Conservation (phyloP, 2,329 filamentous ascomycete species). For the Colletotrichum scovillei region DNA sequence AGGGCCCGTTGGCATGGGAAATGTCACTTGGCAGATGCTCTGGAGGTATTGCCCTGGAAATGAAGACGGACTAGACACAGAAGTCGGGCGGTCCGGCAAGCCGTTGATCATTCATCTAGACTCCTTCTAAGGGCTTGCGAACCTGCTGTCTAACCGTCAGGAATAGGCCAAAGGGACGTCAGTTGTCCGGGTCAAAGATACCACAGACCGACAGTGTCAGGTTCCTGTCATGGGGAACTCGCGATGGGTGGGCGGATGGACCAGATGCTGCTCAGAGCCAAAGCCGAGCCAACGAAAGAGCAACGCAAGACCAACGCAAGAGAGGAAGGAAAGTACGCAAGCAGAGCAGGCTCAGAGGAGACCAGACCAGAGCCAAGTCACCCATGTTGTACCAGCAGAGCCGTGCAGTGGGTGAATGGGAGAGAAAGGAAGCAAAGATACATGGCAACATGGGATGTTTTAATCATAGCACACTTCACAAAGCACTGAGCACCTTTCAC, state of each 20-base stretch:
- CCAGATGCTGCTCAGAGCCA: constrained; percentile 15
- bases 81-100: constrained; percentile 1
- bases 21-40: not conserved
- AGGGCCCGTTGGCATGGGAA: constrained; percentile 13
- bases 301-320: not conserved
- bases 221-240: constrained; percentile 23
- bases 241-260: constrained; percentile 26
- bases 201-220: constrained; percentile 23
- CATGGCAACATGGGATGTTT: not conserved
- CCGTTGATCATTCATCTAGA: not conserved
- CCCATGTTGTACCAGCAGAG: not conserved
- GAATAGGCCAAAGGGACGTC: not conserved
- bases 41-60: not conserved
- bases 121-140: not conserved
- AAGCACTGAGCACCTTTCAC: not conserved
- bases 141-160: constrained; percentile 14
- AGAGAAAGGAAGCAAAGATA: not conserved
- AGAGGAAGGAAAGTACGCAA: not conserved
- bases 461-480: constrained; percentile 5
- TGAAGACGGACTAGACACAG: not conserved
- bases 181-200: not conserved
- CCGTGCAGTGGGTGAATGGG: not conserved
- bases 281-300: constrained; percentile 13
- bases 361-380: not conserved
- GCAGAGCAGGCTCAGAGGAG: not conserved